Percentiles rank a stretch among this genome's conserved stretches.
These are phyloP conservation scores for Blepharisma japonicum DNA, from an alignment of 73 alveolate genomes.

Conservation along the genomic window DNA sequence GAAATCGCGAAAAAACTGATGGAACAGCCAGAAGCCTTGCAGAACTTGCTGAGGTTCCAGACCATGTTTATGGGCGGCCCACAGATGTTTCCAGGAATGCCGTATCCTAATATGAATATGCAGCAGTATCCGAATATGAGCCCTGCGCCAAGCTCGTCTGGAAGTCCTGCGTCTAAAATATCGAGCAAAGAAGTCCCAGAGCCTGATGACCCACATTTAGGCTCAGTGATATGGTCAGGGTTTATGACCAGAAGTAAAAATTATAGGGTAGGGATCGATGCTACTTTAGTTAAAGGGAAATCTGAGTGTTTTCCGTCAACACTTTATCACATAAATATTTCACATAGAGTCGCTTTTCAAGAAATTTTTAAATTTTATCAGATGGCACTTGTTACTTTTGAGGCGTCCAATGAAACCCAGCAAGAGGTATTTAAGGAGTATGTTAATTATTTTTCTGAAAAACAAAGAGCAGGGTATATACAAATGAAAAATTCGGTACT, in stretches of 20 bases:
- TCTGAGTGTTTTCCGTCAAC: constrained; percentile 20
- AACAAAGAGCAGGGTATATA: constrained; percentile 29
- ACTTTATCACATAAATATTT: constrained; percentile 25
- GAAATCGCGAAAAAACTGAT: not conserved
- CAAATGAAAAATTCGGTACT: constrained; percentile 25
- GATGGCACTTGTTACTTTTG: constrained; percentile 25
- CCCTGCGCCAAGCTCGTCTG: no score
- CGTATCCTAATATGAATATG: no score
- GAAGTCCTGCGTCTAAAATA: no score
- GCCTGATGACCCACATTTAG: not conserved
- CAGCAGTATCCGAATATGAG: no score
- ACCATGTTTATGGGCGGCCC: not conserved
- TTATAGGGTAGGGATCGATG: constrained; percentile 46
- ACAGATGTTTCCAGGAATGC: no score
- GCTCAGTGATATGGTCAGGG: constrained; percentile 48
- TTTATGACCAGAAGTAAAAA: constrained; percentile 48
- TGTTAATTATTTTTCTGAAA: constrained; percentile 9
- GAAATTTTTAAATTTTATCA: constrained; percentile 7
- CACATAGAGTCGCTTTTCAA: constrained; percentile 27
- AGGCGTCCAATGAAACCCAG: constrained; percentile 25
- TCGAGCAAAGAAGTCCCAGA: no score
- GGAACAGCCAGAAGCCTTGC: not conserved
- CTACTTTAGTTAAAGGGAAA: constrained; percentile 30
- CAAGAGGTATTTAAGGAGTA: constrained; percentile 24
- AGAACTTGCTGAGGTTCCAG: not conserved